phyloP scores from a whole-genome alignment of 2,329 filamentous ascomycete species.

The Scopulariopsis brevicaulis region DNA sequence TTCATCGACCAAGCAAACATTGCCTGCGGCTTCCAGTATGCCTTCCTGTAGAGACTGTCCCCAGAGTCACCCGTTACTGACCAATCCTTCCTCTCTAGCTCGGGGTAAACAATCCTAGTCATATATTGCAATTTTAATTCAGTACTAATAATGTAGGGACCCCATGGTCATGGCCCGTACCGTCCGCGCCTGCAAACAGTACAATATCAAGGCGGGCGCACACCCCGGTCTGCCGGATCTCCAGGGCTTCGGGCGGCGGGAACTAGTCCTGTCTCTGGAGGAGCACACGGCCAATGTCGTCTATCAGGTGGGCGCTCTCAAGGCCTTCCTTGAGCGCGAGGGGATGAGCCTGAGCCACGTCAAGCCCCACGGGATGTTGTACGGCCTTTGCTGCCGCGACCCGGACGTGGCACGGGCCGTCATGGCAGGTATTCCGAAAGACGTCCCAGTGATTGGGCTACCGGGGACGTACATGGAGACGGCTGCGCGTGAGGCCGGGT shows the following conservation, averaged over 20 bases:
- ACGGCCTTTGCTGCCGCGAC: constrained; percentile 16
- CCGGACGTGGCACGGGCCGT: constrained; percentile 13
- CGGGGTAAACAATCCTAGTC: not conserved
- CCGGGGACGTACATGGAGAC: constrained; percentile 15
- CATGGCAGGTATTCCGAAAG: constrained; percentile 12
- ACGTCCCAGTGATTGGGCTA: constrained; percentile 14
- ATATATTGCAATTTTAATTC: too few species aligned
- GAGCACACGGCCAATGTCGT: constrained; percentile 6
- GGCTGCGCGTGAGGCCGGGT: constrained; percentile 11
- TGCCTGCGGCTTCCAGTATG: constrained; percentile 42
- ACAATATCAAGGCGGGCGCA: constrained; percentile 5
- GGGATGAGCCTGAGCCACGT: constrained; percentile 10
- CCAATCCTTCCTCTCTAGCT: not conserved
- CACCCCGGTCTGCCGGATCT: constrained; percentile 6
- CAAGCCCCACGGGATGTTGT: constrained; percentile 12
- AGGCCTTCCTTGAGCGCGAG: constrained; percentile 8
- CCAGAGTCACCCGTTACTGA: too few species aligned
- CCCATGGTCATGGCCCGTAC: constrained; percentile 7
- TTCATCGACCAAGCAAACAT: constrained; percentile 50
- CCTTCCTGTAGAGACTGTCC: too few species aligned
- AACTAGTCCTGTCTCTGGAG: constrained; percentile 3
- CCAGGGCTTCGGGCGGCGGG: constrained; percentile 6
- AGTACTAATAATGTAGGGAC: not conserved
- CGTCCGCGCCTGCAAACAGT: not conserved
- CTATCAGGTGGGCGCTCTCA: constrained; percentile 7